Conservation (phyloP, 75 land plant species). For the Selaginella tamariscina region DNA sequence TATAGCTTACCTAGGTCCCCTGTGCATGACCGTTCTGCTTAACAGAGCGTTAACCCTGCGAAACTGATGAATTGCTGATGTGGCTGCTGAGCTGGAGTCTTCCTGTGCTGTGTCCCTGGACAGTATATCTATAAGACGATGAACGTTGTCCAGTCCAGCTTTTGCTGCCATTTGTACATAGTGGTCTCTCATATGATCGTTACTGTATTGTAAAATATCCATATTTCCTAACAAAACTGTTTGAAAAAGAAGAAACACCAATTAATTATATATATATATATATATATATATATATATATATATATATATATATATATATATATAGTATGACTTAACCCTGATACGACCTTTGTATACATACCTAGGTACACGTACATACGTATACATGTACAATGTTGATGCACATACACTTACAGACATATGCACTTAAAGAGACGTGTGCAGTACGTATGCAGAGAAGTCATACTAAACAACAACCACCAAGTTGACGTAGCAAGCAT, state of each 20-base stretch:
- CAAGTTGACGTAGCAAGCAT: too few relatives aligned
- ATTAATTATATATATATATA: neutral
- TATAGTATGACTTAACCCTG: too few relatives aligned
- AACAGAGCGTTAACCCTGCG: neutral
- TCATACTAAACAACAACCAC: too few relatives aligned
- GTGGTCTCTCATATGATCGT: neutral
- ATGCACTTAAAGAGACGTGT: too few relatives aligned
- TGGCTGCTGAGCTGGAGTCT: neutral
- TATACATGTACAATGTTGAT: neutral
- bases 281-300: too few relatives aligned
- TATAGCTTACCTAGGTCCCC: neutral
- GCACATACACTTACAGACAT: too few relatives aligned
- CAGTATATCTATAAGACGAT: neutral
- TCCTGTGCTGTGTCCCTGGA: neutral
- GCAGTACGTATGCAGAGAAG: too few relatives aligned
- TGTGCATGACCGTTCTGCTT: neutral
- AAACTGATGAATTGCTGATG: neutral
- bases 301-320: too few relatives aligned
- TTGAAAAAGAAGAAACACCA: neutral
- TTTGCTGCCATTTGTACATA: neutral
- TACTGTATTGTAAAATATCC: neutral
- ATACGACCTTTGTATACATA: neutral
- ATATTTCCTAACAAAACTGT: neutral
- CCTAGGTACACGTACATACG: neutral
- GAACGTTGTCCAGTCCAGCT: neutral